A percentile compares a stretch with the other conserved stretches of the same genome.
phyloP scores from a whole-genome alignment of 1,139 yeast genomes.

The Yamadazyma triangularis region DNA sequence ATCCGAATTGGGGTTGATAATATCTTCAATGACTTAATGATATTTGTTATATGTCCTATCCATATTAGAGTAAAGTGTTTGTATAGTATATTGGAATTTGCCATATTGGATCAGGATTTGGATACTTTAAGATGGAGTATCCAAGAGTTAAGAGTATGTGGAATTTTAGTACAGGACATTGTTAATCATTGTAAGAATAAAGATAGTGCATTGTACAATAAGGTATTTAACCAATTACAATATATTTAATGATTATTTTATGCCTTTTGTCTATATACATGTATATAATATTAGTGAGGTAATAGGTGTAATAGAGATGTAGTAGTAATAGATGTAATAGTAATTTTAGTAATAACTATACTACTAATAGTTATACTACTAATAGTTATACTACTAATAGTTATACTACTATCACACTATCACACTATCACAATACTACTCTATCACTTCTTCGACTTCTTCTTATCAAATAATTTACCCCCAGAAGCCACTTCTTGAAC shows the following conservation, averaged over 20 bases:
- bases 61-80: constrained; percentile 5
- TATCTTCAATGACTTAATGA: constrained; percentile 12
- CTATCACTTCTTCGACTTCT: constrained; percentile 27
- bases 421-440: constrained; percentile 4
- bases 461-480: constrained; percentile 55
- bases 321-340: too few species aligned
- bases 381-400: too few species aligned
- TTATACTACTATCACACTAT: too few species aligned
- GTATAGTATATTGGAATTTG: constrained; percentile 13
- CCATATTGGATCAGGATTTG: constrained; percentile 20
- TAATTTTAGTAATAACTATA: too few species aligned
- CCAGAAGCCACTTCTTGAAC: constrained; percentile 62
- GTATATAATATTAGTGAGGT: constrained; percentile 9
- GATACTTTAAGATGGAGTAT: constrained; percentile 27
- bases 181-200: constrained; percentile 1
- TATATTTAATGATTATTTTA: constrained; percentile 1
- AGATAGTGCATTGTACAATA: constrained; percentile 1
- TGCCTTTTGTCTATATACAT: constrained; percentile 15
- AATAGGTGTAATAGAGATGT: too few species aligned
- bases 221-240: constrained; percentile 1
- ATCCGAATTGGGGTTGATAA: constrained; percentile 3
- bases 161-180: constrained; percentile 23
- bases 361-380: too few species aligned
- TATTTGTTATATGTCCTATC: too few species aligned
- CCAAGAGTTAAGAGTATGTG: constrained; percentile 27